Base-by-base conservation (phyloP, 129 eudicot genomes). In the Erigeron canadensis region DNA sequence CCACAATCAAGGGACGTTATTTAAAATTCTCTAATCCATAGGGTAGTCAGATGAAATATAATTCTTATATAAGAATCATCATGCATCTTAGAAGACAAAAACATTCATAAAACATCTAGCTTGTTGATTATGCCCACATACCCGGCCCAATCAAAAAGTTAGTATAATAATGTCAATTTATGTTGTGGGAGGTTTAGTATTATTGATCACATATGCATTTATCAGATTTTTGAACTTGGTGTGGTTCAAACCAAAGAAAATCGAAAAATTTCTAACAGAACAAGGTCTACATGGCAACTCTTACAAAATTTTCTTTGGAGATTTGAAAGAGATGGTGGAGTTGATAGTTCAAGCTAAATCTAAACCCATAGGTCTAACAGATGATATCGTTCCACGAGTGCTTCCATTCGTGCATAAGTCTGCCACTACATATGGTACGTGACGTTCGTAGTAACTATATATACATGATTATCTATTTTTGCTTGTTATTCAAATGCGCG, bases 201-300 rank as follows among this genome's bases (percentile, higher is more conserved):
- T 41, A 28, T 23, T 16, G 42, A 45, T 65, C 17, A 9, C 60
- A 9, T 65, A 10, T 12, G 54, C 4, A 11, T 74, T 1, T 0
- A 4, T 28, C 7, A 51, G 21, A 53, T 1, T 75, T 12, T 44
- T 65, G 67, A 75, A 44, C 41, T 11, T 17, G 23, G 6, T 45
- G 28, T 75, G 65, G 79, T 41, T 75, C 19, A 58, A 41, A 67
- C 74, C 69, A 21, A 71, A 22, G 70, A 79, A 64, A 72, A 76
- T 45, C 15, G 83, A 72, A 43, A 79, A 47, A 58, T 55, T 16
- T 48, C 46, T 73, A 1, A 59, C 64, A 63, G 63, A 74, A 23
- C 78, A 74, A 62, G 78, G 78, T 39, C 78, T 67, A 0, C 60
- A 40, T 6, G 79, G 71, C 0, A 68, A 39, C 22, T 10, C 66